Evolutionary conservation across 345 rosid genomes (phyloP).

Genomic region (Theobroma cacao): DNA sequence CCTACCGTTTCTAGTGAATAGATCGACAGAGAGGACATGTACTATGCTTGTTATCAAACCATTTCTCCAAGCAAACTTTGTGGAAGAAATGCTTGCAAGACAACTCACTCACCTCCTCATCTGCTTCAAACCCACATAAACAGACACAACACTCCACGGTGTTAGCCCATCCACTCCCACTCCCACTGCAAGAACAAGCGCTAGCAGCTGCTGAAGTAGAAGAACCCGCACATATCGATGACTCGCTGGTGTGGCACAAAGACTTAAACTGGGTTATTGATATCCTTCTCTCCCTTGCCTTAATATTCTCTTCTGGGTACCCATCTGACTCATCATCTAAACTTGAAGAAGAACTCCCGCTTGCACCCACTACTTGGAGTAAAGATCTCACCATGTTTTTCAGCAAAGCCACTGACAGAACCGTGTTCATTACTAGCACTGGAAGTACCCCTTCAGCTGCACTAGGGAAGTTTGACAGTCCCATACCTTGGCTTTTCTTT

Average conservation of each 20-base stretch:
- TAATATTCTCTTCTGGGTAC: background rate
- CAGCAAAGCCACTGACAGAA: conserved; percentile 53
- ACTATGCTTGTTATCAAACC: conserved; percentile 55
- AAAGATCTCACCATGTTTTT: conserved; percentile 55
- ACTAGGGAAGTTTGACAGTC: conserved; percentile 61
- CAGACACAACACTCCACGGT: conserved; percentile 70
- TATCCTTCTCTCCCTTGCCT: conserved; percentile 35
- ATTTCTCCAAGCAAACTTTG: conserved; percentile 65
- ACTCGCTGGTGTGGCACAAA: conserved; percentile 19
- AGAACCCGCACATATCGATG: background rate
- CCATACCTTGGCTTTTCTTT: conserved; percentile 38
- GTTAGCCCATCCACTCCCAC: background rate
- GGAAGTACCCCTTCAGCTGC: conserved; percentile 65
- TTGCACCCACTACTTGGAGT: conserved; percentile 33
- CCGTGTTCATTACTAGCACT: conserved; percentile 63
- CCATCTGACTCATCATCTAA: conserved; percentile 28
- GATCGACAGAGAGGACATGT: conserved; percentile 90
- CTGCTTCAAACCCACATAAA: conserved; percentile 62
- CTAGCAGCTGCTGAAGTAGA: background rate
- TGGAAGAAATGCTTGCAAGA: conserved; percentile 90
- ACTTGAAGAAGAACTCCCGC: background rate
- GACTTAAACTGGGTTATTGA: conserved; percentile 54
- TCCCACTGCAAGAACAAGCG: background rate
- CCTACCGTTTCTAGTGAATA: conserved; percentile 23
- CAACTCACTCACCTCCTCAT: conserved; percentile 81